Evolutionary conservation across 2,329 filamentous ascomycete genomes (phyloP).

Genomic region (Colletotrichum paranaense): DNA sequence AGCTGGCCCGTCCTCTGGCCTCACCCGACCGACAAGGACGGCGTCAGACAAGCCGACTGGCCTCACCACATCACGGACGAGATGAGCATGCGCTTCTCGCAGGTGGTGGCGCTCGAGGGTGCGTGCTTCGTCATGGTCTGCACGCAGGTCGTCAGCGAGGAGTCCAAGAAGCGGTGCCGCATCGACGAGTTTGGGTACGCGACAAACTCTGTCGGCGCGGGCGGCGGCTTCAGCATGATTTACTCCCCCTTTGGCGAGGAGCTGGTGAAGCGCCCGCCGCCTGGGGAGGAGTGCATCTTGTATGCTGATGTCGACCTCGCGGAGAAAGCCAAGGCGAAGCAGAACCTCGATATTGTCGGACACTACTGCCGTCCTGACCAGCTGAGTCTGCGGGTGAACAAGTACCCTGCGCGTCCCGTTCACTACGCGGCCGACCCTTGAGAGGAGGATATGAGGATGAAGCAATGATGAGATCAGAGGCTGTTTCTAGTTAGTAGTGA

Average conservation of each 20-base stretch:
- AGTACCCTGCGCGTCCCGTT: conserved; percentile 20
- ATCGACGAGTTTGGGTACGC: conserved; percentile 35
- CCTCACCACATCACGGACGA: conserved; percentile 49
- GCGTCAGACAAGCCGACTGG: conserved; percentile 48
- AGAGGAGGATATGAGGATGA: not conserved
- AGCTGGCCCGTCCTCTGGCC: conserved; percentile 46
- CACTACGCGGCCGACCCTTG: conserved; percentile 23
- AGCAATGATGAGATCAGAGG: not conserved
- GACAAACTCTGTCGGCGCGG: conserved; percentile 31
- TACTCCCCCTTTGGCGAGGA: conserved; percentile 45
- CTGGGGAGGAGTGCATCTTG: conserved; percentile 47
- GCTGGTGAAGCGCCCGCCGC: conserved; percentile 41
- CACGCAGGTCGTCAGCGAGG: conserved; percentile 53
- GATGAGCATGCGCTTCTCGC: conserved; percentile 49
- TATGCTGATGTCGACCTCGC: conserved; percentile 50
- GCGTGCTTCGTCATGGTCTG: conserved; percentile 55
- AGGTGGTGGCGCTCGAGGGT: conserved; percentile 57
- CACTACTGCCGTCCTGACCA: conserved; percentile 54
- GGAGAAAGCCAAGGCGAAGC: conserved; percentile 32
- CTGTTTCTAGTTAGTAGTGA: not conserved
- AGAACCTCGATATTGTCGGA: conserved; percentile 36
- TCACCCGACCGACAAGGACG: conserved; percentile 32
- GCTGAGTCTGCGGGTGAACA: conserved; percentile 38
- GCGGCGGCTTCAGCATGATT: conserved; percentile 45
- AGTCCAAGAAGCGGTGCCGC: conserved; percentile 43